phyloP scores from a whole-genome alignment of 1,284 basidiomycete species.

The Ceratobasidium sp. region DNA sequence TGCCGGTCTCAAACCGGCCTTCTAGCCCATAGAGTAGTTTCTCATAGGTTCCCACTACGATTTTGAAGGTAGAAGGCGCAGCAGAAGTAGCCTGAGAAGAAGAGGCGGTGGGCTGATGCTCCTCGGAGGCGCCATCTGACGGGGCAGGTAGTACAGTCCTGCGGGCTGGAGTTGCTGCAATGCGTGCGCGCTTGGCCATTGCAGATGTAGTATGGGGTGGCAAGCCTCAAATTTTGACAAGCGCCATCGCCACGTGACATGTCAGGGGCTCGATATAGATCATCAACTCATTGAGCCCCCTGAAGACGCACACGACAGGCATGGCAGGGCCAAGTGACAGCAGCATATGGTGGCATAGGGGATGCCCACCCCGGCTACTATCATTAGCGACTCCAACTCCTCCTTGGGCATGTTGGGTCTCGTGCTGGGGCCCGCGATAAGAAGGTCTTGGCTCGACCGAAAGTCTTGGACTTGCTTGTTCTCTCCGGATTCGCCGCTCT shows the following conservation, averaged over 20 bases:
- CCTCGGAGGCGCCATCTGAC: not conserved
- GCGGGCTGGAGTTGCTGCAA: conserved; percentile 4
- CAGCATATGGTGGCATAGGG: conserved; percentile 5
- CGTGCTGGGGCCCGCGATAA: conserved; percentile 27
- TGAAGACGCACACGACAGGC: not conserved
- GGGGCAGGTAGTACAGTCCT: not conserved
- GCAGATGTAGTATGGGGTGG: not conserved
- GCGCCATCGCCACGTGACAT: conserved; percentile 33
- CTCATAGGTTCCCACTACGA: conserved; percentile 94
- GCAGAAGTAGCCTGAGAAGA: conserved; percentile 31
- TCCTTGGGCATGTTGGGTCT: not conserved
- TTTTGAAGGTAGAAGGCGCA: conserved; percentile 72
- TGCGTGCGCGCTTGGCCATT: conserved; percentile 34
- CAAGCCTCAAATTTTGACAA: conserved; percentile 26
- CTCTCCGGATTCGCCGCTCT: not conserved
- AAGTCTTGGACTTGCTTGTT: not conserved
- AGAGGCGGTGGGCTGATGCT: conserved; percentile 22
- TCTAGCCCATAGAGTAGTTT: conserved; percentile 93
- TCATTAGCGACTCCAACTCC: not conserved
- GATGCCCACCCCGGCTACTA: not conserved
- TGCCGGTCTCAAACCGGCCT: conserved; percentile 62
- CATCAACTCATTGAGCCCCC: too few relatives aligned
- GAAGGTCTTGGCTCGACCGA: conserved; percentile 19
- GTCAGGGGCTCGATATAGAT: not conserved
- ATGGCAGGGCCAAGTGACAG: conserved; percentile 17